These are phyloP conservation scores for Plasmodium ovale DNA, from an alignment of 169 alveolate species.

Conservation along the genomic window DNA sequence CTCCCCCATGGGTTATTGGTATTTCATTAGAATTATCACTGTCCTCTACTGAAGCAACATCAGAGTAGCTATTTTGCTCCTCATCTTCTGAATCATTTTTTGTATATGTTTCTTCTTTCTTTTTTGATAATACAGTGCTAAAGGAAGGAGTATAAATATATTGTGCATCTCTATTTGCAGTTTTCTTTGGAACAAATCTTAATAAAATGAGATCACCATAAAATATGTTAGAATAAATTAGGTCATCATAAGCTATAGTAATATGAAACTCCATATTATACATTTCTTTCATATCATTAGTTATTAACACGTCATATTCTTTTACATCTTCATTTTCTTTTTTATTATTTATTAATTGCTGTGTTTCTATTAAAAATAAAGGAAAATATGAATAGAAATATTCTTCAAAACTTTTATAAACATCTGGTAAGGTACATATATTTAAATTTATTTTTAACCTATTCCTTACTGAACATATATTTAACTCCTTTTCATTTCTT, in stretches of 20 bases:
- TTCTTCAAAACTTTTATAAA: constrained; percentile 55
- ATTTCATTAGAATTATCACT: too few species aligned
- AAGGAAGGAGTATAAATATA: constrained; percentile 14
- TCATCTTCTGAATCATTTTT: constrained; percentile 10
- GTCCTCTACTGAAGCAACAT: too few species aligned
- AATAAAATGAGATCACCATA: constrained; percentile 55
- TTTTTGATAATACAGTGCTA: not conserved
- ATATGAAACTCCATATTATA: constrained; percentile 25
- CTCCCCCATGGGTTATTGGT: too few species aligned
- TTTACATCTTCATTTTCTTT: constrained; percentile 52
- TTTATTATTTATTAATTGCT: constrained; percentile 66
- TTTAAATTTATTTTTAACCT: constrained; percentile 67
- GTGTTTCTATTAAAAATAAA: constrained; percentile 68
- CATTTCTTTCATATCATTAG: constrained; percentile 24
- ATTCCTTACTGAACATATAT: constrained; percentile 28
- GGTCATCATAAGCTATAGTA: constrained; percentile 22
- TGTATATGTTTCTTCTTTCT: constrained; percentile 2
- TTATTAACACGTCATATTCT: constrained; percentile 32
- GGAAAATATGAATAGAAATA: constrained; percentile 63
- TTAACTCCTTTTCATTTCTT: constrained; percentile 56
- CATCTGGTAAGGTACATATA: constrained; percentile 26
- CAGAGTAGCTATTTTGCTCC: not conserved
- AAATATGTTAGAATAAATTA: constrained; percentile 20
- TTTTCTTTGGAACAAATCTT: constrained; percentile 59
- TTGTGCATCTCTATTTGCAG: constrained; percentile 30